These are phyloP conservation scores for Endocarpon pusillum DNA, from an alignment of 495 filamentous ascomycete genomes.

Conservation along the genomic window DNA sequence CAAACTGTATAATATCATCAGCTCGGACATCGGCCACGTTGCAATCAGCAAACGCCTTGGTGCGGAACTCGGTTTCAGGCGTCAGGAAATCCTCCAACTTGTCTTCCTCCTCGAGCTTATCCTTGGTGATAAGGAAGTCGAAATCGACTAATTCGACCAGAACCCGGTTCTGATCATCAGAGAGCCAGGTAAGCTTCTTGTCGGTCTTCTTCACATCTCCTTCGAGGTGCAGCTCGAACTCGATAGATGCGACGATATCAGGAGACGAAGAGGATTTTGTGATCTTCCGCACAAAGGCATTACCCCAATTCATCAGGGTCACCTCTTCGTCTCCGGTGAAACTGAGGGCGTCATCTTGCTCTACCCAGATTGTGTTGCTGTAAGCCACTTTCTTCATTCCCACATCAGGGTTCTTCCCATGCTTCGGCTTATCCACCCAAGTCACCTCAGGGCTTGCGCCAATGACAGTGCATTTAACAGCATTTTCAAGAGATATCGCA, in stretches of 20 bases:
- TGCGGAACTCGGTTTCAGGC: slow-evolving; percentile 55
- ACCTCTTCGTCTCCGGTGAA: slow-evolving; percentile 82
- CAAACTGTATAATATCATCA: slow-evolving; percentile 84
- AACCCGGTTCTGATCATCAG: slow-evolving; percentile 55
- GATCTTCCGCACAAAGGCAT: slow-evolving; percentile 68
- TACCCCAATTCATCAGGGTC: slow-evolving; percentile 91
- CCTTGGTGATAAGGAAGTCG: slow-evolving; percentile 84
- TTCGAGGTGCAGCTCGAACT: slow-evolving; percentile 64
- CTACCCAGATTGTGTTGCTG: slow-evolving; percentile 52
- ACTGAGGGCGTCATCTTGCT: slow-evolving; percentile 68
- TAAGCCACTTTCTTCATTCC: slow-evolving; percentile 74
- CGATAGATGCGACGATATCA: slow-evolving; percentile 45
- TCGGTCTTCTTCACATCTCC: slow-evolving; percentile 88
- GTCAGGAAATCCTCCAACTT: slow-evolving; percentile 66
- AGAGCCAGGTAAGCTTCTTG: slow-evolving; percentile 93
- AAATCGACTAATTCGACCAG: slow-evolving; percentile 79
- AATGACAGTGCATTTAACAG: slow-evolving; percentile 48
- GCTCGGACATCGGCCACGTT: slow-evolving; percentile 59
- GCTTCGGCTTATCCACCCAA: slow-evolving; percentile 61
- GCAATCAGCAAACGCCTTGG: slow-evolving; percentile 59
- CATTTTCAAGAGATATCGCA: slow-evolving; percentile 49
- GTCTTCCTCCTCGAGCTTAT: slow-evolving; percentile 70
- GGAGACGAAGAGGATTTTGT: slow-evolving; percentile 33
- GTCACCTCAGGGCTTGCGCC: no score
- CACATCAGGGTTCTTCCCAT: slow-evolving; percentile 70